Evolutionary conservation across 2,329 filamentous ascomycete species (phyloP).

Genomic region (Monilinia laxa): DNA sequence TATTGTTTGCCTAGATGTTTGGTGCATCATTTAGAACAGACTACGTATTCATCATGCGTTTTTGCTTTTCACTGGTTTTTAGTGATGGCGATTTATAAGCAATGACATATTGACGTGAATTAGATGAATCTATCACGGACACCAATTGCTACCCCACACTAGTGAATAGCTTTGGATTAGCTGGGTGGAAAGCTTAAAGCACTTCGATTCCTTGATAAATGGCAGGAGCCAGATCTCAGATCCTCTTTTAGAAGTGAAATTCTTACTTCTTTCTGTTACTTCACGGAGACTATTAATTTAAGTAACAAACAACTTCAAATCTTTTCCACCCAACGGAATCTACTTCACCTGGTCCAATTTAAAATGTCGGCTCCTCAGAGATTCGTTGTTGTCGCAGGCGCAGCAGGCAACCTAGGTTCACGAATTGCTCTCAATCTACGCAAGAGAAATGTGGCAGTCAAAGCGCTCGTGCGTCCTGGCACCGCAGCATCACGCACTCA

Average conservation of each 20-base stretch:
- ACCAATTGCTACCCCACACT: background rate
- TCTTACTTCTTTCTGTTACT: background rate
- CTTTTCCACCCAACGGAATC: background rate
- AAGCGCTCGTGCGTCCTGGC: slow-evolving; percentile 25
- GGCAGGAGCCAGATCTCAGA: background rate
- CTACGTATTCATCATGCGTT: background rate
- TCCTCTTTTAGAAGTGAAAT: background rate
- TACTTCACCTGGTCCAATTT: background rate
- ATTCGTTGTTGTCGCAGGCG: slow-evolving; percentile 25
- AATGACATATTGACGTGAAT: background rate
- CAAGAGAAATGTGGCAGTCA: slow-evolving; percentile 24
- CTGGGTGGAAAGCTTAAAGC: background rate
- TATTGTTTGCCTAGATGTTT: background rate
- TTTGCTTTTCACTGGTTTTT: background rate
- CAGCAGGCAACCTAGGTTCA: slow-evolving; percentile 24
- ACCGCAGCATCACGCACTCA: slow-evolving; percentile 24
- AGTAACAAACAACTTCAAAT: background rate
- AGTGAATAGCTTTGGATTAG: background rate
- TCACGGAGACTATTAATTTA: background rate
- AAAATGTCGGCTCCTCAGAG: slow-evolving; percentile 22
- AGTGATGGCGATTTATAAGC: background rate
- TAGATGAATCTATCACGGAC: background rate
- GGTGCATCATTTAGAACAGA: background rate
- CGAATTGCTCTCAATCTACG: slow-evolving; percentile 23
- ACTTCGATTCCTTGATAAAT: background rate